Base-by-base conservation (phyloP, 176 grass and related monocot genomes). In the Hordeum marinum region DNA sequence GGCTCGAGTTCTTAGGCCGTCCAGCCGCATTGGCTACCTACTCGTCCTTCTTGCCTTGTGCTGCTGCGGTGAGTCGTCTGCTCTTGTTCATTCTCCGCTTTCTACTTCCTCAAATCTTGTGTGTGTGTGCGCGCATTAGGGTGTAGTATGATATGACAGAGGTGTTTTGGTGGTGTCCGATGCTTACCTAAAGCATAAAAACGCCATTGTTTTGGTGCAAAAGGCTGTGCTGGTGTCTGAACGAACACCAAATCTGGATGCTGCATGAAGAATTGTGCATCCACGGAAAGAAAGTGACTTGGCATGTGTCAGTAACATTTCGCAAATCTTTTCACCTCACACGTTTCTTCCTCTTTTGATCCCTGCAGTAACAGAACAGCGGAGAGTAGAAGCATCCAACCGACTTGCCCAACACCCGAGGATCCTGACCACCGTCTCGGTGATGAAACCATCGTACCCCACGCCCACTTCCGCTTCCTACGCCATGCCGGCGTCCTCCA, bases 361-460 rank as follows among this genome's bases (percentile, higher is more conserved):
- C 79, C 5, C 2, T 15, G 25, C 35, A 89, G 89, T 76, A 81
- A 34, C 63, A 76, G 61, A 63, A 24, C 69, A 57, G 7, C 54
- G 39, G 39, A 58, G 29, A 48, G 85, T 55, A 72, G 75, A 72
- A 54, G 92, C 82, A 27, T 70, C 62, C 23, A 26, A 32, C 48
- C 76, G 60, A 18, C 67, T 73, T 7, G 27, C 59, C 9, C 35
- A 27, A 1, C 65, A 63, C 20, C 62, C 60, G 21, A 87, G 89
- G 75, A 17, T 74, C 36, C 73, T 87, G 54, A 79, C 86, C 66
- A 91, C 92, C 35, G 60, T 94, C 69, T 85, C 92, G 2, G 87
- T 91, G 71, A 76, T 80, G 46, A 94, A 91, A 32, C 92, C 92
- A 11, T 90, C 84, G 5, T 87, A 80, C 68, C 89, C 89, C 11